Conservation (phyloP, 352 stramenopile genomes). For the Globisporangium spinosum region DNA sequence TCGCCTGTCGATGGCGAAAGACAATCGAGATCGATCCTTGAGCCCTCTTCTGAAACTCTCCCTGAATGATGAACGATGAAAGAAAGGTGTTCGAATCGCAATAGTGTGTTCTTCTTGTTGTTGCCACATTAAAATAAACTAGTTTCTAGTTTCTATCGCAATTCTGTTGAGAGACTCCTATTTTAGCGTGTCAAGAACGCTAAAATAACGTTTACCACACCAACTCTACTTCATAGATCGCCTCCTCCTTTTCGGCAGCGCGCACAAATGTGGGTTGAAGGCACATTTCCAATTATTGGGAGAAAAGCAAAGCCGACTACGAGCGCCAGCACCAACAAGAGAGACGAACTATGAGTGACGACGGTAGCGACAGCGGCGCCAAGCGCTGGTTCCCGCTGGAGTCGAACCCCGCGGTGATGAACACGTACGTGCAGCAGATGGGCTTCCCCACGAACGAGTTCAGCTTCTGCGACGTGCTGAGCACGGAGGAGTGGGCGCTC, state of each 20-base stretch:
- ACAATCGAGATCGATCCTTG: too few species aligned
- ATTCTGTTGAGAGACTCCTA: too few species aligned
- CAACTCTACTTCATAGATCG: neutral
- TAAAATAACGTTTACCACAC: neutral
- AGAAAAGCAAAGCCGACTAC: neutral
- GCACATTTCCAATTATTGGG: too few species aligned
- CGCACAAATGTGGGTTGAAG: constrained; percentile 9
- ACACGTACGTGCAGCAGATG: constrained; percentile 92
- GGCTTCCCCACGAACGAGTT: constrained; percentile 86
- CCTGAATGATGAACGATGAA: too few species aligned
- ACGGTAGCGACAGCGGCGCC: constrained; percentile 23
- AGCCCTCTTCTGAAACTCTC: too few species aligned
- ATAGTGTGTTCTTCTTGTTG: too few species aligned
- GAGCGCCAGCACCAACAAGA: neutral
- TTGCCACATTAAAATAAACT: too few species aligned
- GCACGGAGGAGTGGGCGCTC: constrained; percentile 95
- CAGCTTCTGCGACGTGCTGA: constrained; percentile 94
- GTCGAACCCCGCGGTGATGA: constrained; percentile 95
- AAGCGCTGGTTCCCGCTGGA: constrained; percentile 91
- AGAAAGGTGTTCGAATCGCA: too few species aligned
- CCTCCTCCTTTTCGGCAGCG: neutral
- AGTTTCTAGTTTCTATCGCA: too few species aligned
- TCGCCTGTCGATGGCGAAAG: too few species aligned
- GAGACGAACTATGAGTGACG: constrained; percentile 33
- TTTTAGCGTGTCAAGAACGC: neutral